Evolutionary conservation across 164 flowering plant species (phyloP), one percentile per base, ranked within the genome.

Genomic region (Sextonia rubra): DNA sequence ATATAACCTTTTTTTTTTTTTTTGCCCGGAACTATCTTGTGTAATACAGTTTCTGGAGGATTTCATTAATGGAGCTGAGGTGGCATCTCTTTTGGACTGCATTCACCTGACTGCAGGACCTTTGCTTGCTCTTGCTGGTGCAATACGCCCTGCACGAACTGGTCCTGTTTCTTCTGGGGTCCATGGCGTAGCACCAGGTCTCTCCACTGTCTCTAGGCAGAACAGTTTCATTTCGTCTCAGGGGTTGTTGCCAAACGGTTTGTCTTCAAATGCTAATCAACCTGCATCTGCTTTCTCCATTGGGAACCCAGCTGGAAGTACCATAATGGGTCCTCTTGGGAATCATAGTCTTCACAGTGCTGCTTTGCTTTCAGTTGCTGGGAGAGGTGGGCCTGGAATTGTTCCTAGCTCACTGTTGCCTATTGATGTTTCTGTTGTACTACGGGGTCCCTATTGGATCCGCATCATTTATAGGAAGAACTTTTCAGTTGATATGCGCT

Each of bases 401-500:
- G 98, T 93, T 81, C 97, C 98, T 11, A 96, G 99, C 83, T 93
- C 99, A 56, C 76, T 96, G 73, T 80, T 96, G 79, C 99, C 99
- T 26, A 92, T 92, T 60, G 99, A 96, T 84, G 99, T 96, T 47
- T 93, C 99, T 75, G 92, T 96, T 74, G 99, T 96, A 17, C 80
- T 96, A 20, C 91, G 98, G 30, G 95, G 99, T 24, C 98, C 99
- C 23, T 96, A 92, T 72, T 96, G 99, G 99, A 96, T 96, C 74
- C 82, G 97, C 58, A 91, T 96, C 52, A 88, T 96, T 55, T 96
- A 96, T 69, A 91, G 98, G 12, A 93, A 93, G 80, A 75, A 87
- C 32, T 96, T 96, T 88, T 91, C 98, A 3, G 97, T 96, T 70
- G 98, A 96, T 80, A 93, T 96, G 99, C 92, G 99, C 52, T 96